A percentile compares a stretch with the other conserved stretches of the same genome.
phyloP scores from a whole-genome alignment of 2,329 filamentous ascomycete genomes.

The Niveomyces coronatus region DNA sequence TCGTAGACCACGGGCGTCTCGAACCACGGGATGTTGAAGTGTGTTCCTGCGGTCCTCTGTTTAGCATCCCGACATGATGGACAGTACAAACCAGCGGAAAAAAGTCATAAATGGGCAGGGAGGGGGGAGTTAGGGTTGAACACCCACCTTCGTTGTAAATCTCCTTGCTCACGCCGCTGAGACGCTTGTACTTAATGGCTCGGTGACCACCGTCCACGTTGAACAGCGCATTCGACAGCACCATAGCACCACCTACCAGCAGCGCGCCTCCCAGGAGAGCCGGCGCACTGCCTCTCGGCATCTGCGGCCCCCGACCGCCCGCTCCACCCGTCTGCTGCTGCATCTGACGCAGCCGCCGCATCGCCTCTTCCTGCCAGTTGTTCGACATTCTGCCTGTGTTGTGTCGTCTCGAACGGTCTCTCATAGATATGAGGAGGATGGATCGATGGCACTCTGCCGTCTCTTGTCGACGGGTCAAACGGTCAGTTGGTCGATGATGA shows the following conservation, averaged over 20 bases:
- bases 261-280: constrained; percentile 32
- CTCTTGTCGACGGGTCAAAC: constrained; percentile 4
- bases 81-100: no score
- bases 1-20: constrained; percentile 96
- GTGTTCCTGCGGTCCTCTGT: constrained; percentile 55
- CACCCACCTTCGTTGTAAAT: constrained; percentile 83
- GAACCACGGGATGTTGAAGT: constrained; percentile 91
- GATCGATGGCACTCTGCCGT: neutral
- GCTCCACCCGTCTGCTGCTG: constrained; percentile 32
- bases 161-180: constrained; percentile 89
- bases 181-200: constrained; percentile 93
- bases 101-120: neutral
- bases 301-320: constrained; percentile 32
- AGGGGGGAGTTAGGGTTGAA: no score
- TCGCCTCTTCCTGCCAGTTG: constrained; percentile 39
- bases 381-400: constrained; percentile 21
- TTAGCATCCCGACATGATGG: no score
- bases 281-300: constrained; percentile 29
- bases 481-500: constrained; percentile 4
- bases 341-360: constrained; percentile 40
- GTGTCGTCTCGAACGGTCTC: constrained; percentile 1
- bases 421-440: neutral
- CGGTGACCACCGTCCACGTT: constrained; percentile 96
- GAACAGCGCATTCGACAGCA: constrained; percentile 54
- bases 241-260: constrained; percentile 37